Conservation (phyloP, 1,139 yeast species). For the Candida pseudocylindracea region DNA sequence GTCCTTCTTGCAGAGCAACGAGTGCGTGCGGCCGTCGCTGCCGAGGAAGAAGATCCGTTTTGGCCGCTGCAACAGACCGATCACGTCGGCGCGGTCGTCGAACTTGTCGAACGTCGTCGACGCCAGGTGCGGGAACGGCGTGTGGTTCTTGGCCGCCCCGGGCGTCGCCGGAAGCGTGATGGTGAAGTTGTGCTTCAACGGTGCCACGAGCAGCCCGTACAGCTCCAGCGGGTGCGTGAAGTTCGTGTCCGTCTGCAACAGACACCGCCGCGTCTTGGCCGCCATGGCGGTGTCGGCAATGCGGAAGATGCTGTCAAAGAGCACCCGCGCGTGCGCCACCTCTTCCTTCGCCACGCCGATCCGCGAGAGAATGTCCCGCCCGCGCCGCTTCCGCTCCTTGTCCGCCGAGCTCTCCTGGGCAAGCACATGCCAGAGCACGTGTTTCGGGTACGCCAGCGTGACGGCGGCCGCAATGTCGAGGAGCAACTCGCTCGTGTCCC, state of each 20-base stretch:
- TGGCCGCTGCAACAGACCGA: constrained; percentile 75
- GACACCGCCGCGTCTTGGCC: constrained; percentile 4
- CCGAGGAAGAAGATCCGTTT: constrained; percentile 60
- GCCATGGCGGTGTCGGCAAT: constrained; percentile 7
- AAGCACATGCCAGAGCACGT: too few species aligned
- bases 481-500: too few species aligned
- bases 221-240: constrained; percentile 30
- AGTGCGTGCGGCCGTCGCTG: constrained; percentile 48
- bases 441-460: too few species aligned
- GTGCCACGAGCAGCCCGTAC: constrained; percentile 49
- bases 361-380: too few species aligned
- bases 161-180: constrained; percentile 30
- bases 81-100: constrained; percentile 42
- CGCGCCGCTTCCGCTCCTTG: too few species aligned
- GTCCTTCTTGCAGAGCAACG: constrained; percentile 70
- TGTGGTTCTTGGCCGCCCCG: constrained; percentile 14
- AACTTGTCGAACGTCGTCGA: constrained; percentile 31
- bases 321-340: constrained; percentile 2
- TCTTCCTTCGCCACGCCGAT: too few species aligned
- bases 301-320: constrained; percentile 13
- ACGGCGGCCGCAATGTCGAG: too few species aligned
- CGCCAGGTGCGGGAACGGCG: constrained; percentile 28
- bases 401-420: too few species aligned
- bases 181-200: constrained; percentile 55
- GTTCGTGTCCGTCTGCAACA: constrained; percentile 17